Evolutionary conservation across 1,139 yeast genomes (phyloP).

Genomic region (Pichia sp.): DNA sequence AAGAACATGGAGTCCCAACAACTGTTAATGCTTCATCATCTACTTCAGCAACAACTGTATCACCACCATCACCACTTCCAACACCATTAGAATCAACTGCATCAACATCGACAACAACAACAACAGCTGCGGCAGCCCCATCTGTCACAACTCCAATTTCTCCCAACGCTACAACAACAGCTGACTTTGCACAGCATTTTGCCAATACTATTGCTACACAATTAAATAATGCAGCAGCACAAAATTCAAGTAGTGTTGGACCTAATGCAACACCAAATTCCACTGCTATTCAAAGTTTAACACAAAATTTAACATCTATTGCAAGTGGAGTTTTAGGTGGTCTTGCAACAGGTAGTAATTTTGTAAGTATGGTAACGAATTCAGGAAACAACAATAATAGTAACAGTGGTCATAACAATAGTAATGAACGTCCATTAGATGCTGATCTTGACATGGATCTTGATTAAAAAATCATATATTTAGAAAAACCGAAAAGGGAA

Average conservation of each 20-base stretch:
- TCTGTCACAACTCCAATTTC: not conserved
- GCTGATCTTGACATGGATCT: slow-evolving; percentile 9
- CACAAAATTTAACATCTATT: slow-evolving; percentile 4
- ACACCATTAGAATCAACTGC: not conserved
- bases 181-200: slow-evolving; percentile 9
- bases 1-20: no score
- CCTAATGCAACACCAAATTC: slow-evolving; percentile 5
- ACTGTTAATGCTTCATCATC: no score
- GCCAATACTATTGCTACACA: slow-evolving; percentile 10
- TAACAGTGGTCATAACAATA: not conserved
- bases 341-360: slow-evolving; percentile 1
- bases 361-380: not conserved
- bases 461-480: slow-evolving; percentile 2
- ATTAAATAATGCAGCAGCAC: slow-evolving; percentile 5
- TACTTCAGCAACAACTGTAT: not conserved
- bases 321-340: slow-evolving; percentile 9
- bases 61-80: not conserved
- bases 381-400: not conserved
- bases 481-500: not conserved
- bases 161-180: not conserved
- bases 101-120: not conserved
- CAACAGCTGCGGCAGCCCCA: not conserved
- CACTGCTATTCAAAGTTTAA: slow-evolving; percentile 1
- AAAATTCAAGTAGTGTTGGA: not conserved
- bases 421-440: slow-evolving; percentile 1